phyloP scores from a whole-genome alignment of 352 stramenopile genomes.

The Globisporangium acanthophoron region DNA sequence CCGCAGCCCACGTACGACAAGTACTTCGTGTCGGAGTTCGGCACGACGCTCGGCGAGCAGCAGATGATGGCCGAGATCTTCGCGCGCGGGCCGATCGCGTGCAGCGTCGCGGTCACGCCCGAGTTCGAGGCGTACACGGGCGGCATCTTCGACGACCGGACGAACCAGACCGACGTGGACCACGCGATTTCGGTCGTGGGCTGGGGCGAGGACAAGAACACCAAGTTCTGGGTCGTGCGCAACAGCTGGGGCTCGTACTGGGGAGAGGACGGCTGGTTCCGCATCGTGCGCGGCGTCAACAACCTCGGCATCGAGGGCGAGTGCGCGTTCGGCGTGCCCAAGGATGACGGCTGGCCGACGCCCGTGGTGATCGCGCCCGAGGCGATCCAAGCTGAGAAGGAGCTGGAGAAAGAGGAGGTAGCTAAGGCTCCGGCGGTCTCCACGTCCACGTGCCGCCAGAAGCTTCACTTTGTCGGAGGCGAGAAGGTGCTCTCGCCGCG shows the following conservation, averaged over 20 bases:
- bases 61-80: constrained; percentile 98
- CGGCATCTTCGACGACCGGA: constrained; percentile 92
- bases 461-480: constrained; percentile 55
- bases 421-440: constrained; percentile 7
- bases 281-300: constrained; percentile 89
- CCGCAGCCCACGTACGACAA: constrained; percentile 91
- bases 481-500: constrained; percentile 65
- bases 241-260: constrained; percentile 95
- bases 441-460: constrained; percentile 49
- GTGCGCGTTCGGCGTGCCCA: constrained; percentile 90
- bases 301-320: constrained; percentile 92
- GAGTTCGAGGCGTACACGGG: constrained; percentile 90
- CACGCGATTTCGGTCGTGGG: constrained; percentile 96
- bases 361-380: constrained; percentile 2
- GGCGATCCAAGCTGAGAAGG: constrained; percentile 15
- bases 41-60: constrained; percentile 83
- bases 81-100: constrained; percentile 91
- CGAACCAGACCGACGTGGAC: constrained; percentile 52
- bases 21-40: constrained; percentile 95
- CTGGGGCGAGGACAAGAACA: constrained; percentile 88
- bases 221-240: constrained; percentile 94
- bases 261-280: constrained; percentile 95
- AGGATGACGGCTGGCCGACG: constrained; percentile 73
- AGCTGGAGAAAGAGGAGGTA: constrained; percentile 14
- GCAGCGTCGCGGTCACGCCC: constrained; percentile 89